Evolutionary conservation across 2,329 filamentous ascomycete species (phyloP).

Genomic region (Colletotrichum abscissum): DNA sequence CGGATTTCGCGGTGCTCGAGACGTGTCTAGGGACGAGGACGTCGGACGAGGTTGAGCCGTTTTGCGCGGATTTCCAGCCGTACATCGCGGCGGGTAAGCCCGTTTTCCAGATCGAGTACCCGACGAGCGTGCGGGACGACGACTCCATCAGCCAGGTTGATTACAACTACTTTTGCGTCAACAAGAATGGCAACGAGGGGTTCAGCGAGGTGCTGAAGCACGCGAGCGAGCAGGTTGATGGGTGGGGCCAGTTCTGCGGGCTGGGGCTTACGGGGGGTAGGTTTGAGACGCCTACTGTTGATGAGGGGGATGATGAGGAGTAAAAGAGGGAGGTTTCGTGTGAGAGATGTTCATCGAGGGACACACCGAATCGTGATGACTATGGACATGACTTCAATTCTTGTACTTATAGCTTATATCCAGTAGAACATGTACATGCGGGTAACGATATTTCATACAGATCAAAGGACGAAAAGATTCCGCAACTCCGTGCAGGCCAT

Average conservation of each 20-base stretch:
- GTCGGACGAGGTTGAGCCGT: slow-evolving; percentile 40
- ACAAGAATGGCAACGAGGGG: slow-evolving; percentile 41
- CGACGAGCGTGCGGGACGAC: slow-evolving; percentile 40
- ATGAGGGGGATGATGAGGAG: slow-evolving; percentile 25
- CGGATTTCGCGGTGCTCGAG: slow-evolving; percentile 50
- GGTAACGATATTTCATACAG: neutral
- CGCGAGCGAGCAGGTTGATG: slow-evolving; percentile 45
- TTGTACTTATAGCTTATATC: neutral
- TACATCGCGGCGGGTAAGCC: slow-evolving; percentile 45
- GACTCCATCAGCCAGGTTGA: slow-evolving; percentile 41
- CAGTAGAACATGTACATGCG: neutral
- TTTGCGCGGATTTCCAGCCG: slow-evolving; percentile 44
- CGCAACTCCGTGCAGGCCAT: slow-evolving; percentile 7
- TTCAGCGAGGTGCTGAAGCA: slow-evolving; percentile 48
- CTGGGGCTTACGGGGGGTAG: slow-evolving; percentile 26
- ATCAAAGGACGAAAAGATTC: neutral
- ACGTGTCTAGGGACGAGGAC: slow-evolving; percentile 42
- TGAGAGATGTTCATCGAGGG: neutral
- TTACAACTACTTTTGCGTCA: slow-evolving; percentile 41
- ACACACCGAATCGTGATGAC: too few species aligned
- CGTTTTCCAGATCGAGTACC: slow-evolving; percentile 49
- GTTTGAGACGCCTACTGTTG: slow-evolving; percentile 40
- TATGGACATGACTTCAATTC: neutral
- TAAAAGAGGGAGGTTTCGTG: neutral
- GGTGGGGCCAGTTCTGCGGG: slow-evolving; percentile 46